Conservation (phyloP, 2,329 filamentous ascomycete species). For the Nemania sp. region DNA sequence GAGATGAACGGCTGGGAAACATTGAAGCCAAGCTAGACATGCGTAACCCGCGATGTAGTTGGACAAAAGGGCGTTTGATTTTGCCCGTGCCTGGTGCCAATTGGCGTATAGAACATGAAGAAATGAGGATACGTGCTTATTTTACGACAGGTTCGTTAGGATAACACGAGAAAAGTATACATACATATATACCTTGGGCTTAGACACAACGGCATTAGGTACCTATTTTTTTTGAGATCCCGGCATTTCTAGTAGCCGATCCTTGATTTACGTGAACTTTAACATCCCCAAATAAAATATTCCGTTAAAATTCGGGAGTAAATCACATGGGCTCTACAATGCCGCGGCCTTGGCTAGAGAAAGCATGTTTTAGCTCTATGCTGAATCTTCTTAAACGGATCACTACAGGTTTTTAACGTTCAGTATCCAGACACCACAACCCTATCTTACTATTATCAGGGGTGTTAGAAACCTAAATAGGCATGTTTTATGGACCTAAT, state of each 20-base stretch:
- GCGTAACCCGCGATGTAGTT: not conserved
- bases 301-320: not conserved
- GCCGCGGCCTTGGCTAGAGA: not conserved
- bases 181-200: slow-evolving; percentile 4
- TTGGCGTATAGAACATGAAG: slow-evolving; percentile 19
- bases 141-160: not conserved
- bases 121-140: slow-evolving; percentile 3
- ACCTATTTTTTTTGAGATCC: not conserved
- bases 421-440: not conserved
- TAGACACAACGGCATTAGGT: not conserved
- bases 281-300: not conserved
- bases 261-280: not conserved
- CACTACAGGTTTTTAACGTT: not conserved
- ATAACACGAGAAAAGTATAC: slow-evolving; percentile 2
- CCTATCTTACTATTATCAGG: too few species aligned
- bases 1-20: slow-evolving; percentile 68
- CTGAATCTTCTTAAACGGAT: not conserved
- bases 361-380: not conserved
- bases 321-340: not conserved
- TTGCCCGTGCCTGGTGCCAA: not conserved
- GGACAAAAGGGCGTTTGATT: slow-evolving; percentile 5
- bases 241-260: not conserved
- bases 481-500: not conserved
- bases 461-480: too few species aligned
- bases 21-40: slow-evolving; percentile 59